phyloP scores from a whole-genome alignment of 2,329 filamentous ascomycete species.

The Pseudogymnoascus sp. region DNA sequence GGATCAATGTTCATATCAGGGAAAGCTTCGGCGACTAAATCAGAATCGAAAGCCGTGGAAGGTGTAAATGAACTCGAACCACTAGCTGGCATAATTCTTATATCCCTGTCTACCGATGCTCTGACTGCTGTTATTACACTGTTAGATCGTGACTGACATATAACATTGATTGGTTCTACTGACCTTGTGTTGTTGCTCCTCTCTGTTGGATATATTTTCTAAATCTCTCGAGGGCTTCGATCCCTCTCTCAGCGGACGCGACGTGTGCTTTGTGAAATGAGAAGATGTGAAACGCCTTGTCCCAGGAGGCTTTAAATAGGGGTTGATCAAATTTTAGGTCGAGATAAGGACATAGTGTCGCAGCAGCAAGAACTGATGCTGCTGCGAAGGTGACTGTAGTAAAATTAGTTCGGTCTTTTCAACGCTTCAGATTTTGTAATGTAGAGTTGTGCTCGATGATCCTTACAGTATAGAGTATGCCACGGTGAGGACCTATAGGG shows the following conservation, averaged over 20 bases:
- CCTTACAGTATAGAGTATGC: slow-evolving; percentile 19
- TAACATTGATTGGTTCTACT: neutral
- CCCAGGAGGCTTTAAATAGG: neutral
- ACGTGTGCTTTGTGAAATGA: neutral
- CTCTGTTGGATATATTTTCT: neutral
- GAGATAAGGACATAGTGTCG: slow-evolving; percentile 9
- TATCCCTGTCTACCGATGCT: neutral
- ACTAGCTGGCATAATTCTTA: neutral
- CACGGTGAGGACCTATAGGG: slow-evolving; percentile 15
- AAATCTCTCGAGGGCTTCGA: neutral
- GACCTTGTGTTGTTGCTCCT: neutral
- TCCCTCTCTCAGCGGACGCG: neutral
- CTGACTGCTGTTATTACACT: neutral
- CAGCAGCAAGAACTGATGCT: slow-evolving; percentile 14
- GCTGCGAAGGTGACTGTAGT: slow-evolving; percentile 15
- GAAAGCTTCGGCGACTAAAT: neutral
- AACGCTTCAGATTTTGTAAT: neutral
- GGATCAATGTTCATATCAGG: neutral
- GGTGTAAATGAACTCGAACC: neutral
- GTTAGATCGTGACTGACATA: neutral
- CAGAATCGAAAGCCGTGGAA: neutral
- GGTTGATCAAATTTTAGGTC: neutral
- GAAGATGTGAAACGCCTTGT: neutral
- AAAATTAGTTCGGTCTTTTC: neutral
- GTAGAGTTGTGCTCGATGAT: neutral